Percentiles rank a stretch among this genome's conserved stretches.
These are phyloP conservation scores for Vitis hybrid DNA, from an alignment of 177 flowering plant genomes.

Conservation along the genomic window DNA sequence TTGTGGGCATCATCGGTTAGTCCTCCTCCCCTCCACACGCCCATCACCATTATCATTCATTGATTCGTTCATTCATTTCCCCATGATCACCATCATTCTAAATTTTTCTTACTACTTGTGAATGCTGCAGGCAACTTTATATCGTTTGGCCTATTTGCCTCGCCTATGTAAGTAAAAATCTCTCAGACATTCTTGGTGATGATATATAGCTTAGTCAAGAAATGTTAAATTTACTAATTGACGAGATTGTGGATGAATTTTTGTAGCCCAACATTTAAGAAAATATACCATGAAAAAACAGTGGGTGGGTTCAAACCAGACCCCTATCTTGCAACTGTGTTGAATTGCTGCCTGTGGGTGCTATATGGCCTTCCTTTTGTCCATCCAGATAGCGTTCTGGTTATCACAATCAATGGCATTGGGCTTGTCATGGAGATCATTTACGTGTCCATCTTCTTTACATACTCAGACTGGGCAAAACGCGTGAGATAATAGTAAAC, in stretches of 20 bases:
- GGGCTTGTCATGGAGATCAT: slow-evolving; percentile 33
- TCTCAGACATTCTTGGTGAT: background rate
- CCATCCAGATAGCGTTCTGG: slow-evolving; percentile 42
- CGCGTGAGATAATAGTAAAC: background rate
- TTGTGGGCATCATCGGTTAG: slow-evolving; percentile 7
- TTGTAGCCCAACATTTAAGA: slow-evolving; percentile 20
- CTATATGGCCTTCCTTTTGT: slow-evolving; percentile 48
- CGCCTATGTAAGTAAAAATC: slow-evolving; percentile 7
- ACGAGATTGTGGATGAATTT: background rate
- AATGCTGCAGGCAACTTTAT: slow-evolving; percentile 12
- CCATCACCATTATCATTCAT: background rate
- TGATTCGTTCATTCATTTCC: background rate
- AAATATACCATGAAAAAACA: slow-evolving; percentile 14
- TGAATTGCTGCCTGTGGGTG: slow-evolving; percentile 46
- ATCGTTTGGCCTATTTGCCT: slow-evolving; percentile 11
- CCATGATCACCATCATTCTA: background rate
- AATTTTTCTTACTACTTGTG: background rate
- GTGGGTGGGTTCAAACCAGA: slow-evolving; percentile 40
- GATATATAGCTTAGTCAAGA: background rate
- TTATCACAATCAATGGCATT: slow-evolving; percentile 39
- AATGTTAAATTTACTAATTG: background rate
- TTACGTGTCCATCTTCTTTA: slow-evolving; percentile 28
- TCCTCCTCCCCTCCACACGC: background rate
- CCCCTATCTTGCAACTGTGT: slow-evolving; percentile 32
- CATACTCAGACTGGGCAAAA: slow-evolving; percentile 12